These are phyloP conservation scores for Neurospora sp. DNA, from an alignment of 495 filamentous ascomycete genomes.

Conservation along the genomic window DNA sequence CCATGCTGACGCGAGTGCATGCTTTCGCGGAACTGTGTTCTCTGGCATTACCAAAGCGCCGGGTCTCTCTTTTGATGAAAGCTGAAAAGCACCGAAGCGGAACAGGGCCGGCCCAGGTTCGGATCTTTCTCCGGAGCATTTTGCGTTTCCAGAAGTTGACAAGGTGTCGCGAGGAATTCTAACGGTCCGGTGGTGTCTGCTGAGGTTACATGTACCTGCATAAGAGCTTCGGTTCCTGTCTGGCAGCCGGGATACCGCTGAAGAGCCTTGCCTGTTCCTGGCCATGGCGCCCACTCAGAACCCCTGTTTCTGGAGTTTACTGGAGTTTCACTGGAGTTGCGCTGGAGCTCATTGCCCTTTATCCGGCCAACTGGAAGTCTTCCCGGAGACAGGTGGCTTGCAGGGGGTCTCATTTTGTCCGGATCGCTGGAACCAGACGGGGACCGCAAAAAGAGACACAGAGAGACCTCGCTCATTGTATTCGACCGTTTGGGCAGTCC, in stretches of 20 bases:
- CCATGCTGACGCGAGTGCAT: not conserved
- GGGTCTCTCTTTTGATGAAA: not conserved
- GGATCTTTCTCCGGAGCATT: not conserved
- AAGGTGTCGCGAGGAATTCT: not conserved
- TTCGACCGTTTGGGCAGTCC: conserved; percentile 2
- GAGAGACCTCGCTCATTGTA: not conserved
- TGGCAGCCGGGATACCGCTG: not conserved
- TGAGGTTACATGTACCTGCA: not conserved
- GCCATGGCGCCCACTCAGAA: not conserved
- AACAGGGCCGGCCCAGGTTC: not conserved
- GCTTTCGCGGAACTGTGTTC: not conserved
- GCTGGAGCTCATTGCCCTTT: not conserved
- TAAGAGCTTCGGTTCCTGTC: not conserved
- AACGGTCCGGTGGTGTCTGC: not conserved
- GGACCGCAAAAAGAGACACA: not conserved
- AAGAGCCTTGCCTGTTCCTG: not conserved
- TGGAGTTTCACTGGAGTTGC: not conserved
- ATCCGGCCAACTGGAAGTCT: conserved; percentile 21
- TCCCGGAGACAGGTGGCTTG: conserved; percentile 15
- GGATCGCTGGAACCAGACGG: conserved; percentile 11
- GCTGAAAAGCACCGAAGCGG: not conserved
- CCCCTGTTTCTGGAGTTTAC: not conserved
- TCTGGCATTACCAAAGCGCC: not conserved
- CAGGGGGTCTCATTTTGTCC: conserved; percentile 14
- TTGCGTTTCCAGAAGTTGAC: not conserved